phyloP scores from a whole-genome alignment of 139 green algal genomes.

The Tetraselmis striata region DNA sequence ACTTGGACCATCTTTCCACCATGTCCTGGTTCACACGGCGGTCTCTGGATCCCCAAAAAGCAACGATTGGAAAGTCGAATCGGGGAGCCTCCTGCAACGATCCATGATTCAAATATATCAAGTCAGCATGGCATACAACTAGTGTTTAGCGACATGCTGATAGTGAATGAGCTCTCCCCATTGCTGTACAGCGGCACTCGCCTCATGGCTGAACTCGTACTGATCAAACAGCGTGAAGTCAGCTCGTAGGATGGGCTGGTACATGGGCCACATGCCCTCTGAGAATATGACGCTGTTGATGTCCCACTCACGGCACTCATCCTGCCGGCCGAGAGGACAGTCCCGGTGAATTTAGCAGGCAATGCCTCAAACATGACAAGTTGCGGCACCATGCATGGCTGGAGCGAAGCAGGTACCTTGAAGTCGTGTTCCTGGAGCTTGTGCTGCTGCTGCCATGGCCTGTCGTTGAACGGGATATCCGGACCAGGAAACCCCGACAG shows the following conservation, averaged over 20 bases:
- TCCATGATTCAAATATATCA: not conserved
- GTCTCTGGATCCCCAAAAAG: conserved; percentile 53
- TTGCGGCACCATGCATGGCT: conserved; percentile 3
- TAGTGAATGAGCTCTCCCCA: too few species aligned
- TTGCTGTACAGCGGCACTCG: too few species aligned
- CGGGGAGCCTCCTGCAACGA: conserved; percentile 5
- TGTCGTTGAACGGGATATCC: conserved; percentile 39
- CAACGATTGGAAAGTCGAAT: conserved; percentile 44
- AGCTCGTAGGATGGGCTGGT: conserved; percentile 55
- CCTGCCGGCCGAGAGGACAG: conserved; percentile 31
- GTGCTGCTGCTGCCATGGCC: conserved; percentile 69
- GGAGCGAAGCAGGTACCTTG: conserved; percentile 31
- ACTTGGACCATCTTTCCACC: conserved; percentile 39
- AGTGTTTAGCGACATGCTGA: too few species aligned
- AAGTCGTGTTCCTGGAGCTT: conserved; percentile 54
- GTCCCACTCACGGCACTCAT: conserved; percentile 74
- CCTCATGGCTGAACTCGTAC: conserved; percentile 41
- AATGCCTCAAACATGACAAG: not conserved
- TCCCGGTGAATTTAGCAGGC: not conserved
- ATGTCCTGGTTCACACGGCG: conserved; percentile 38
- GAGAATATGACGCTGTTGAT: conserved; percentile 71
- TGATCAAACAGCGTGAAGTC: conserved; percentile 81
- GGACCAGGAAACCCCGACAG: conserved; percentile 77
- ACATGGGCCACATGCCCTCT: conserved; percentile 54
- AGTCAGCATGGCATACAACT: too few species aligned